Conservation (phyloP, 441 rosid genomes). For the Gossypium gossypioides region DNA sequence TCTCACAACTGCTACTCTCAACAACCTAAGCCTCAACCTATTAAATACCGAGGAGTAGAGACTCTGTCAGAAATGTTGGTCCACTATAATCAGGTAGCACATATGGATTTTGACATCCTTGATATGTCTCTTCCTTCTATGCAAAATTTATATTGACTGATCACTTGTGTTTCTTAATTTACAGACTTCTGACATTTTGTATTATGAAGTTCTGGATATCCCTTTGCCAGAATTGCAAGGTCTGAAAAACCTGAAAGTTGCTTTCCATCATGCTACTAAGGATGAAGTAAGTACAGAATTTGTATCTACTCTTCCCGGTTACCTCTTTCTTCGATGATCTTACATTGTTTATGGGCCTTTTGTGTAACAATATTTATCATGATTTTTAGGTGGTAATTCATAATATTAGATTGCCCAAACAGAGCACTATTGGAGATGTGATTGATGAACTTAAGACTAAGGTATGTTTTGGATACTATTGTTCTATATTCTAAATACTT, state of each 20-base stretch:
- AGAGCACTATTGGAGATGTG: conserved; percentile 86
- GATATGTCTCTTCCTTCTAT: conserved; percentile 2
- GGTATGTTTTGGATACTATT: conserved; percentile 30
- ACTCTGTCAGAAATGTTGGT: conserved; percentile 79
- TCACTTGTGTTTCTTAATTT: conserved; percentile 9
- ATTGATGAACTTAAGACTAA: conserved; percentile 74
- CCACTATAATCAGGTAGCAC: conserved; percentile 79
- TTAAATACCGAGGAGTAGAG: conserved; percentile 75
- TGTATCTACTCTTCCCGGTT: background rate
- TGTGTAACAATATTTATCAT: conserved; percentile 7
- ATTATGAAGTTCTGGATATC: conserved; percentile 90
- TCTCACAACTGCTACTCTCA: conserved; percentile 97
- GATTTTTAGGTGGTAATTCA: conserved; percentile 64
- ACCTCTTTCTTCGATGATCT: background rate
- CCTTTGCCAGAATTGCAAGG: conserved; percentile 98
- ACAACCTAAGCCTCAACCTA: conserved; percentile 92
- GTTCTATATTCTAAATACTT: background rate
- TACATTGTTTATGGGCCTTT: background rate
- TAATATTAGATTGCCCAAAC: conserved; percentile 85
- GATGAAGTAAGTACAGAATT: conserved; percentile 58
- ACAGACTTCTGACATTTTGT: conserved; percentile 85
- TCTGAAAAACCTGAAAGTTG: conserved; percentile 79
- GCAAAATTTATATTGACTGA: conserved; percentile 10
- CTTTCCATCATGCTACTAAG: conserved; percentile 71
- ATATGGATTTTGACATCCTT: conserved; percentile 14